Evolutionary conservation across 2,329 filamentous ascomycete genomes (phyloP).

Genomic region (Aspergillus terreus): DNA sequence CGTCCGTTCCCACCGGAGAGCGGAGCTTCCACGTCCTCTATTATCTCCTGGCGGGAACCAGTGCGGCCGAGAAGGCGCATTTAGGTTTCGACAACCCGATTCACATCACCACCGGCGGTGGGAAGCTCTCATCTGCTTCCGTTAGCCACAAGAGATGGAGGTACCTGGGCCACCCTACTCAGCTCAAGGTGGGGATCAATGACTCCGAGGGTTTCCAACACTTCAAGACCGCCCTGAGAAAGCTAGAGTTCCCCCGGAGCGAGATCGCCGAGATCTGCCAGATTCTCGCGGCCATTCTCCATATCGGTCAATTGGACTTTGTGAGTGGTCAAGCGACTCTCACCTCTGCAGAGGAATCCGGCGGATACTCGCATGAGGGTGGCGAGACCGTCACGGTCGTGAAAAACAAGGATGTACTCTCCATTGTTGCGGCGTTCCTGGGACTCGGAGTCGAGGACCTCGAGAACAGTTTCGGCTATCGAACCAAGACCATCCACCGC

Average conservation of each 20-base stretch:
- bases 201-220: slow-evolving; percentile 93
- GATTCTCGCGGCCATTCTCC: slow-evolving; percentile 87
- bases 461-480: slow-evolving; percentile 86
- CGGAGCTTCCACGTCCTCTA: slow-evolving; percentile 95
- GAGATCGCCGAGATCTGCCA: slow-evolving; percentile 98
- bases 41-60: slow-evolving; percentile 90
- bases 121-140: slow-evolving; percentile 52
- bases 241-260: slow-evolving; percentile 86
- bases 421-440: slow-evolving; percentile 87
- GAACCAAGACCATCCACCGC: slow-evolving; percentile 92
- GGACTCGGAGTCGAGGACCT: slow-evolving; percentile 77
- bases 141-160: slow-evolving; percentile 79
- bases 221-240: slow-evolving; percentile 92
- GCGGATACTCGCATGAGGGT: slow-evolving; percentile 93
- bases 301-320: slow-evolving; percentile 96
- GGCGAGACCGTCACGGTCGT: slow-evolving; percentile 80
- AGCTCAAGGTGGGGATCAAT: slow-evolving; percentile 95
- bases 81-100: slow-evolving; percentile 59
- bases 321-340: slow-evolving; percentile 75
- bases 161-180: slow-evolving; percentile 92
- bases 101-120: slow-evolving; percentile 37
- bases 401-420: slow-evolving; percentile 87
- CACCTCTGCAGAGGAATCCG: slow-evolving; percentile 80
- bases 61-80: slow-evolving; percentile 83
- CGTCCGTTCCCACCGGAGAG: slow-evolving; percentile 89